These are phyloP conservation scores for Ichthyophthirius multifiliis DNA, from an alignment of 169 alveolate species.

Conservation along the genomic window DNA sequence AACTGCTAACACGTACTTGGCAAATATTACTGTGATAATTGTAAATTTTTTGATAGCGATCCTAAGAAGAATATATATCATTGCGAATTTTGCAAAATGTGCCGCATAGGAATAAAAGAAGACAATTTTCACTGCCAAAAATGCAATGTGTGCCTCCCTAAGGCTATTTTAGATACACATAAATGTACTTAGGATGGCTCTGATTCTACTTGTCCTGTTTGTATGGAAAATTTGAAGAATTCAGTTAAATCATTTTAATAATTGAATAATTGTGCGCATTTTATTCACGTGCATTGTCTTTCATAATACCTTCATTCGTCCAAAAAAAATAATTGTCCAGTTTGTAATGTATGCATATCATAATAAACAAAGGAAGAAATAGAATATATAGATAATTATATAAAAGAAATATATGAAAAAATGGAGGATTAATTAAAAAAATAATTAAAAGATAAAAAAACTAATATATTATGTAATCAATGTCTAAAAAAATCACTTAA, in stretches of 20 bases:
- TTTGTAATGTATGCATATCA: not conserved
- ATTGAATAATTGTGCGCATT: conserved; percentile 19
- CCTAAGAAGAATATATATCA: conserved; percentile 9
- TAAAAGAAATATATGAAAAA: not conserved
- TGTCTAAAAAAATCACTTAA: not conserved
- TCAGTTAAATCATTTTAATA: not conserved
- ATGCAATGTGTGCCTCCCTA: conserved; percentile 18
- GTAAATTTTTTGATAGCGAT: conserved; percentile 22
- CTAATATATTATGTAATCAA: not conserved
- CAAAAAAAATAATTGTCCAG: conserved; percentile 9
- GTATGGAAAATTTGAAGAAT: conserved; percentile 17
- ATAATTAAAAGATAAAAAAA: not conserved
- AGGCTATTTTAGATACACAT: not conserved
- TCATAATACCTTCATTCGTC: not conserved
- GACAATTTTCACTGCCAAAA: conserved; percentile 18
- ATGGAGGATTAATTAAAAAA: not conserved
- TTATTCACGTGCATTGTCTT: conserved; percentile 22
- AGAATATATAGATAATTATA: not conserved
- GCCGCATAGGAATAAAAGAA: conserved; percentile 16
- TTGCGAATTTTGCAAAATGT: conserved; percentile 42
- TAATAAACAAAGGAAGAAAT: not conserved
- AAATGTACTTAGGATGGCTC: conserved; percentile 11
- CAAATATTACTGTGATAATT: conserved; percentile 21
- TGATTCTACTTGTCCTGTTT: conserved; percentile 16
- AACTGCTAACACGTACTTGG: conserved; percentile 17